phyloP scores from a whole-genome alignment of 148 eudicot species.

The Tetragonia tetragonoides region DNA sequence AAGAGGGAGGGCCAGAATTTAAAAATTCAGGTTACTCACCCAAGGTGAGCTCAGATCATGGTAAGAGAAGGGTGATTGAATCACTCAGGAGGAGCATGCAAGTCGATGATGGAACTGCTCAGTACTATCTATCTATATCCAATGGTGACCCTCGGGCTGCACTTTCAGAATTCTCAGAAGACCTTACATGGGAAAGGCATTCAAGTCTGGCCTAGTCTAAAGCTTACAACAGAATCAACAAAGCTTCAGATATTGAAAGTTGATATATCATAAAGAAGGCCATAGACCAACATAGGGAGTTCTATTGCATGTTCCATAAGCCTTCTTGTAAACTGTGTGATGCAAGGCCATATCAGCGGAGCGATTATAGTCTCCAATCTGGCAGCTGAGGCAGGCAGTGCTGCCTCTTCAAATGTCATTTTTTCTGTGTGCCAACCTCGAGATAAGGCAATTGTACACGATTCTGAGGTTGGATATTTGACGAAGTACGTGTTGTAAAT shows the following conservation, averaged over 20 bases:
- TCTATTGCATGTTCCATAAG: not conserved
- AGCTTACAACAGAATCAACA: too few species aligned
- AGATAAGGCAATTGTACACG: too few species aligned
- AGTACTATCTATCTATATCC: slow-evolving; percentile 74
- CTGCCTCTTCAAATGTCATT: too few species aligned
- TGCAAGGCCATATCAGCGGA: too few species aligned
- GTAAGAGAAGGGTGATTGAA: slow-evolving; percentile 66
- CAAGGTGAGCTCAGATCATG: slow-evolving; percentile 45
- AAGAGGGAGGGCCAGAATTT: slow-evolving; percentile 56
- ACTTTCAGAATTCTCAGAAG: slow-evolving; percentile 70
- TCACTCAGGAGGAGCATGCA: slow-evolving; percentile 90
- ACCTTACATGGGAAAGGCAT: slow-evolving; percentile 77
- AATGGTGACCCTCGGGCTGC: slow-evolving; percentile 88
- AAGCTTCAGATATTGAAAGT: not conserved
- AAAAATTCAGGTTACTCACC: slow-evolving; percentile 25
- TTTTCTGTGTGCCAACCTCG: too few species aligned
- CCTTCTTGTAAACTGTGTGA: not conserved
- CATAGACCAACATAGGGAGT: not conserved
- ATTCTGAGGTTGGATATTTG: too few species aligned
- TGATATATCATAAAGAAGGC: not conserved
- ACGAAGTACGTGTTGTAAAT: too few species aligned
- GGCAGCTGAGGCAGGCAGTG: too few species aligned
- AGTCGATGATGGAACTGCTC: slow-evolving; percentile 94
- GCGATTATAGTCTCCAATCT: too few species aligned
- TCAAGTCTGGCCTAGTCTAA: slow-evolving; percentile 40